Base-by-base conservation (phyloP, 2,329 filamentous ascomycete species). In the Colletotrichum karsti region DNA sequence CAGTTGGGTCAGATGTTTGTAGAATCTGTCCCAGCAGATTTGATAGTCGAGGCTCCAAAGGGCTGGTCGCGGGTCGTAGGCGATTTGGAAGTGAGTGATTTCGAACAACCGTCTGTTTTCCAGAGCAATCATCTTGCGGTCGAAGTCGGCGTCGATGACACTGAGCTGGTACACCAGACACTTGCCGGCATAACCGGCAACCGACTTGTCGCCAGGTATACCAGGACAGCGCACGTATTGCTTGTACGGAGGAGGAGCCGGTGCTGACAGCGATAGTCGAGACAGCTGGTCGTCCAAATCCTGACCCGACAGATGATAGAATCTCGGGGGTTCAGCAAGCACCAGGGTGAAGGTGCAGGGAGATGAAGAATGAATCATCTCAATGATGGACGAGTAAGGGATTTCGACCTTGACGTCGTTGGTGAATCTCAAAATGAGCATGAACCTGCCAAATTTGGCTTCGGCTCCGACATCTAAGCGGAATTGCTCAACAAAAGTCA, bases 301-400 rank as follows among this genome's bases (percentile, higher is more conserved):
- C 13, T 33, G 50, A 15, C 18, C n/a, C 35, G 42, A 30, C 13
- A 7, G 26, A 13, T 30, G 71, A 58, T 87, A 88, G 57, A 88
- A 84, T 2, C 80, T 80, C 0, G 88, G 88, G 2, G 87, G 81
- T 30, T 85, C 82, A 20, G 73, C 79, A 8, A 91, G 81, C 0
- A 87, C 85, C 3, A 91, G 71, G 0, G 83, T 85, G 15, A 89
- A 73, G 0, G 80, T 77, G 68, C 77, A 61, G 69, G 79, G 55
- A 20, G 73, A 35, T 33, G 75, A 74, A 76, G 71, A 80, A 72
- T 77, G 74, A 2, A 87, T 76, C 8, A 85, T 72, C 55, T 87
- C 82, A 28, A 84, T 70, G 33, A 88, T 82, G 2, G 79, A 85
- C 20, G 81, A 79, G 39, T 86, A 84, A 0, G 83, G 78, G 13